Conservation (phyloP, 106 monocot genomes). For the Acorus calamus region DNA sequence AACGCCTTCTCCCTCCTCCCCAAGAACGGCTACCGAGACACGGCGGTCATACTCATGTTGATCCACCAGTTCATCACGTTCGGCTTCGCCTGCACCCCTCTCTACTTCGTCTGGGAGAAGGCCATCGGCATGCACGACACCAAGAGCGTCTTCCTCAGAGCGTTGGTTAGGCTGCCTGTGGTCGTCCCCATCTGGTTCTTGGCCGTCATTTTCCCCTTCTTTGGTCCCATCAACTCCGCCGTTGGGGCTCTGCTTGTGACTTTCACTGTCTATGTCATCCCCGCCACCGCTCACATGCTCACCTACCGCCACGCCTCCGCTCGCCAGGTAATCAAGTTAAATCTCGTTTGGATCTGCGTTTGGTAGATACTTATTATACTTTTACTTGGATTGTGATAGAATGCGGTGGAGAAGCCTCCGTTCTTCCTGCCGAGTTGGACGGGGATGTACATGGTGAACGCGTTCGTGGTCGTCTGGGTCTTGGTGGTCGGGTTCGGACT, state of each 20-base stretch:
- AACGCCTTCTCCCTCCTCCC: constrained; percentile 49
- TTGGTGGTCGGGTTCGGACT: constrained; percentile 80
- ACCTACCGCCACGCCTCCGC: constrained; percentile 44
- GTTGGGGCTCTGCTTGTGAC: constrained; percentile 64
- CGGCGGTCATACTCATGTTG: constrained; percentile 8
- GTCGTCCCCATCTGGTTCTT: constrained; percentile 71
- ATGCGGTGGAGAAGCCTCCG: constrained; percentile 71
- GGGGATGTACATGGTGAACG: constrained; percentile 53
- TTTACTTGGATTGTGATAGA: constrained; percentile 18
- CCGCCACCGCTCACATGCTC: constrained; percentile 55
- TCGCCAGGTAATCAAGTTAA: constrained; percentile 24
- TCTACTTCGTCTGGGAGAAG: constrained; percentile 2
- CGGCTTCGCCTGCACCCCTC: no score
- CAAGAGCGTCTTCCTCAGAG: constrained; percentile 42
- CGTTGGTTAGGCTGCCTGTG: constrained; percentile 49
- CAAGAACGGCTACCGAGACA: constrained; percentile 21
- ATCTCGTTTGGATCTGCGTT: no score
- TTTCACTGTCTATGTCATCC: constrained; percentile 77
- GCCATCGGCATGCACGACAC: constrained; percentile 59
- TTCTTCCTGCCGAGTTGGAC: constrained; percentile 56
- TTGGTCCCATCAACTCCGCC: constrained; percentile 72
- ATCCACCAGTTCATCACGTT: no score
- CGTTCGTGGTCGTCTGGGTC: constrained; percentile 74
- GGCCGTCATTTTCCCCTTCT: constrained; percentile 76
- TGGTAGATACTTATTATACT: no score